These are phyloP conservation scores for Microbotryum saponariae DNA, from an alignment of 1,284 basidiomycete species.

Conservation along the genomic window DNA sequence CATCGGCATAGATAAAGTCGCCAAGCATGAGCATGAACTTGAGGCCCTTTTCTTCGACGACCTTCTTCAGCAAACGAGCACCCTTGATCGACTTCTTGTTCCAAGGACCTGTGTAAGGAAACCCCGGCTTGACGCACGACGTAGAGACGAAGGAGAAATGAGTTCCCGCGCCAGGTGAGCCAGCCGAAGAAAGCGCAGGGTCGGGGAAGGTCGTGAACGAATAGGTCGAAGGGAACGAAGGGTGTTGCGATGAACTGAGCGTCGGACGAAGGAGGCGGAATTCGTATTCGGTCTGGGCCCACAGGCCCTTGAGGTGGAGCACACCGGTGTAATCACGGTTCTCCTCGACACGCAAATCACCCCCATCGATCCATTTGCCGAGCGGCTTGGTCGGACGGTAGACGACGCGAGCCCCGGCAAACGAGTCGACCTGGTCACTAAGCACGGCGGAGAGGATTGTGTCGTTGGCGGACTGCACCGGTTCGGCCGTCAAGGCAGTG, in stretches of 20 bases:
- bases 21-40: slow-evolving; percentile 58
- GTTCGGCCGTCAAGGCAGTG: background rate
- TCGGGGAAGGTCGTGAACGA: slow-evolving; percentile 63
- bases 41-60: slow-evolving; percentile 23
- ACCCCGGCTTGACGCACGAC: slow-evolving; percentile 48
- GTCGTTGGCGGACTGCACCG: background rate
- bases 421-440: slow-evolving; percentile 9
- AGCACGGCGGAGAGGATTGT: slow-evolving; percentile 11
- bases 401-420: slow-evolving; percentile 24
- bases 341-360: slow-evolving; percentile 28
- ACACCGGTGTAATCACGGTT: slow-evolving; percentile 60
- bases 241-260: slow-evolving; percentile 49
- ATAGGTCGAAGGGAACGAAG: slow-evolving; percentile 46
- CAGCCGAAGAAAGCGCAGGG: slow-evolving; percentile 44
- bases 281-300: slow-evolving; percentile 65
- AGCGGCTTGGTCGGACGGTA: slow-evolving; percentile 32
- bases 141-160: slow-evolving; percentile 60
- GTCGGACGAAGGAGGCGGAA: slow-evolving; percentile 52
- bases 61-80: slow-evolving; percentile 27
- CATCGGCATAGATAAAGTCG: slow-evolving; percentile 70
- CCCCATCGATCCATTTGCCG: slow-evolving; percentile 32
- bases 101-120: slow-evolving; percentile 40
- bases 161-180: slow-evolving; percentile 37
- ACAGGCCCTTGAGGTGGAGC: slow-evolving; percentile 53
- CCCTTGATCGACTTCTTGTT: slow-evolving; percentile 33